Evolutionary conservation across 2,329 filamentous ascomycete genomes (phyloP).

Genomic region (Paraconiothyrium brasiliense): DNA sequence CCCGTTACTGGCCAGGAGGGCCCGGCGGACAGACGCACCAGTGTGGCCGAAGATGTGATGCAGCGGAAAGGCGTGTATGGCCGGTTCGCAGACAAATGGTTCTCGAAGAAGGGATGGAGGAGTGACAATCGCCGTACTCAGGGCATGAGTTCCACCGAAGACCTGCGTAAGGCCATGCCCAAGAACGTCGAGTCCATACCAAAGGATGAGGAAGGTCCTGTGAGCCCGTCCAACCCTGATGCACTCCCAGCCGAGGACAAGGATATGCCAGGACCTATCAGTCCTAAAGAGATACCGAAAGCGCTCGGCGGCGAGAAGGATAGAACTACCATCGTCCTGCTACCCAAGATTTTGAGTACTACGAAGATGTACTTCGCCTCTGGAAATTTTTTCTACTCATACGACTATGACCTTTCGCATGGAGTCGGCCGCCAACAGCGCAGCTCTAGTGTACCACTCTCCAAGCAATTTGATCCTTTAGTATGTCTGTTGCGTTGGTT

Average conservation of each 20-base stretch:
- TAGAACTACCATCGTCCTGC: conserved; percentile 56
- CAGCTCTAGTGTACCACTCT: conserved; percentile 67
- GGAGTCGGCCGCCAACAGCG: conserved; percentile 58
- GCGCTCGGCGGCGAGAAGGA: conserved; percentile 44
- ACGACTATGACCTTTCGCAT: conserved; percentile 90
- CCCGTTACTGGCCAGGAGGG: conserved; percentile 39
- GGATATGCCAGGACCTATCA: conserved; percentile 31
- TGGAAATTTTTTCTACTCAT: conserved; percentile 92
- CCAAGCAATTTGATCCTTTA: conserved; percentile 75
- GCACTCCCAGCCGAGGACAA: conserved; percentile 33
- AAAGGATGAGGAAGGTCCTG: conserved; percentile 33
- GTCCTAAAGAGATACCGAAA: conserved; percentile 47
- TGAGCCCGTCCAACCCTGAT: conserved; percentile 30
- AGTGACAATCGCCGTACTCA: conserved; percentile 74
- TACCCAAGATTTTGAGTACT: conserved; percentile 86
- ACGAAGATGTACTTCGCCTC: conserved; percentile 84
- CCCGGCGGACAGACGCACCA: conserved; percentile 50
- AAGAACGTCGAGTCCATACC: conserved; percentile 45
- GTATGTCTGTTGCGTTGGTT: conserved; percentile 48
- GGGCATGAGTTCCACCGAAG: conserved; percentile 68
- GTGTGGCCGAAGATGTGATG: conserved; percentile 89
- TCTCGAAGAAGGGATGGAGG: conserved; percentile 84
- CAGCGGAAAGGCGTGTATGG: conserved; percentile 84
- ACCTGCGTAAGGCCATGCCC: conserved; percentile 49
- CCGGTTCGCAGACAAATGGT: conserved; percentile 89